Conservation (phyloP, 768 basidiomycete species). For the Serendipita indica region DNA sequence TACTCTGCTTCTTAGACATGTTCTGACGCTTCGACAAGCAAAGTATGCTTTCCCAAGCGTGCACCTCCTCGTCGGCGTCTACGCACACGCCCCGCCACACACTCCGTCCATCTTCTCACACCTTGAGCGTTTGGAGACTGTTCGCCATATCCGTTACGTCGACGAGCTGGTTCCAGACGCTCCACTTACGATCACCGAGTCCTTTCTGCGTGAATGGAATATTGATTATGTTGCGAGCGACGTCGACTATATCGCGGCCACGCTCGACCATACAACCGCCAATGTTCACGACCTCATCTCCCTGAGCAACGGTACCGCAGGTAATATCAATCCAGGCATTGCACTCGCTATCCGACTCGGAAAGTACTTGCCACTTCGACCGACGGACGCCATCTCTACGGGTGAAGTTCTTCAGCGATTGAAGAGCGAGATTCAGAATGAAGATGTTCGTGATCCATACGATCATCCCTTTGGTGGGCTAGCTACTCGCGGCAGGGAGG, state of each 20-base stretch:
- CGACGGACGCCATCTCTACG: not conserved
- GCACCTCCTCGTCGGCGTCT: slow-evolving; percentile 7
- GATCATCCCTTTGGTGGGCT: not conserved
- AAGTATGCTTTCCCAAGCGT: not conserved
- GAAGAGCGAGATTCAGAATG: not conserved
- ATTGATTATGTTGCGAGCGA: not conserved
- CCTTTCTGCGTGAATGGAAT: slow-evolving; percentile 8
- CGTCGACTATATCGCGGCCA: not conserved
- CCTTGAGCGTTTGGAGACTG: slow-evolving; percentile 3
- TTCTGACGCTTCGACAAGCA: slow-evolving; percentile 7
- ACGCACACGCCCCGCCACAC: not conserved
- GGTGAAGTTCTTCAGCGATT: slow-evolving; percentile 6
- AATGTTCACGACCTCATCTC: too few species aligned
- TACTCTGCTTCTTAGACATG: not conserved
- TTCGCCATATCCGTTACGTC: slow-evolving; percentile 7
- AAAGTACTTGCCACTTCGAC: not conserved
- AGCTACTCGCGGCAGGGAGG: not conserved
- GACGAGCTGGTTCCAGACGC: slow-evolving; percentile 1
- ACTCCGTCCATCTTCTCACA: slow-evolving; percentile 1
- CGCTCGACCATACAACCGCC: too few species aligned
- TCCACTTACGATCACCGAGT: not conserved
- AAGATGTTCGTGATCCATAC: not conserved
- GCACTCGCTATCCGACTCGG: not conserved
- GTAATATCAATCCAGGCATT: not conserved
- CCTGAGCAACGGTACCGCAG: too few species aligned